phyloP scores from a whole-genome alignment of 2,329 filamentous ascomycete species.

The Fusarium nematophilum region DNA sequence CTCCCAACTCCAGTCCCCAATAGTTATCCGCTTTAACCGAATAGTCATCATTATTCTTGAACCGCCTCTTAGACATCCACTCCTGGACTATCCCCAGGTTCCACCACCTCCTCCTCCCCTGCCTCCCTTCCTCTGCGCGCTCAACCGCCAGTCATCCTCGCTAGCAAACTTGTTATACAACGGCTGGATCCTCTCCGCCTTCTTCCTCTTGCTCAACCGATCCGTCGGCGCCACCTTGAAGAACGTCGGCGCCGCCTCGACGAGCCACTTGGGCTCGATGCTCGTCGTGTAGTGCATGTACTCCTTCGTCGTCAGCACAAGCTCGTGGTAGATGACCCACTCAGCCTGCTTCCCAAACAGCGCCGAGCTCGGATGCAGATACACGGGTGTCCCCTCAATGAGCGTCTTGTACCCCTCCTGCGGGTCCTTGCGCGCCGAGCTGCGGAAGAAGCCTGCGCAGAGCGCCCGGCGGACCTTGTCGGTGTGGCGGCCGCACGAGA shows the following conservation, averaged over 20 bases:
- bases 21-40: too few relatives aligned
- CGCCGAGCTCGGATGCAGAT: constrained; percentile 90
- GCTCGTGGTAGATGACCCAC: constrained; percentile 92
- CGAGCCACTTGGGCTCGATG: constrained; percentile 94
- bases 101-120: constrained; percentile 87
- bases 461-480: constrained; percentile 88
- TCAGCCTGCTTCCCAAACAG: constrained; percentile 96
- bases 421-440: constrained; percentile 92
- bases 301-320: constrained; percentile 95
- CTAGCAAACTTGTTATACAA: constrained; percentile 92
- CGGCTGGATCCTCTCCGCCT: constrained; percentile 93
- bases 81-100: constrained; percentile 79
- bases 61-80: too few relatives aligned
- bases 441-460: constrained; percentile 95
- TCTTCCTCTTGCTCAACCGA: constrained; percentile 87
- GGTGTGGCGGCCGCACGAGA: constrained; percentile 89
- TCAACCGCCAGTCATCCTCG: constrained; percentile 95
- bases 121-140: constrained; percentile 85
- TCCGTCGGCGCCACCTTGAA: constrained; percentile 97
- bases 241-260: constrained; percentile 97
- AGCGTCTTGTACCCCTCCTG: constrained; percentile 98
- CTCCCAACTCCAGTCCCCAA: too few relatives aligned
- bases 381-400: constrained; percentile 93
- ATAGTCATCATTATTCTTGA: too few relatives aligned
- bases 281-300: constrained; percentile 96